A percentile compares a stretch with the other conserved stretches of the same genome.
Conservation (phyloP, 768 basidiomycete genomes). For the Termitomyces sp. region DNA sequence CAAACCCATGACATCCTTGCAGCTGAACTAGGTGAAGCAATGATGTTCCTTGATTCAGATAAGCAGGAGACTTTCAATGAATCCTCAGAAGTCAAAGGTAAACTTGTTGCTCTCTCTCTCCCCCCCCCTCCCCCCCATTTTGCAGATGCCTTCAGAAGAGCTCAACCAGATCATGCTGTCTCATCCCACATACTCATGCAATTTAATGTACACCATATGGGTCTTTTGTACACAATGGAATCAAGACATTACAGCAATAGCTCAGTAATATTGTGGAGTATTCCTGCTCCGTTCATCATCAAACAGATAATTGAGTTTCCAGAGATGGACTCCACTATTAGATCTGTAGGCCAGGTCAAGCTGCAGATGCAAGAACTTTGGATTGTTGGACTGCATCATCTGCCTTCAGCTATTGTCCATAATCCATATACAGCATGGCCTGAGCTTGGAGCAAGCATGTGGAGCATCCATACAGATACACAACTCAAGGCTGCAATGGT, state of each 20-base stretch:
- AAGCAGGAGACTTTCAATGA: neutral
- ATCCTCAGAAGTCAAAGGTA: neutral
- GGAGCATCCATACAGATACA: neutral
- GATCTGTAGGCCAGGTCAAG: neutral
- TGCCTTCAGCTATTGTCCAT: neutral
- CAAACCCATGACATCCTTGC: neutral
- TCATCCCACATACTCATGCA: neutral
- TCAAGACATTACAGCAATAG: neutral
- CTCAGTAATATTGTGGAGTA: neutral
- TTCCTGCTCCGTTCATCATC: neutral
- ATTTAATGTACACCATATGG: neutral
- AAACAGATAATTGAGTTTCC: neutral
- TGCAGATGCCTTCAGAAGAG: neutral
- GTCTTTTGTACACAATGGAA: neutral
- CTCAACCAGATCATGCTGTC: neutral
- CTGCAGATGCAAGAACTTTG: neutral
- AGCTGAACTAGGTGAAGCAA: neutral
- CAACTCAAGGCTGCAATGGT: neutral
- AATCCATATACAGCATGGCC: neutral
- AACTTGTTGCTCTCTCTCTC: neutral
- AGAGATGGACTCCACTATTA: neutral
- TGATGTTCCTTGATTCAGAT: neutral
- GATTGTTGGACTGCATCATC: neutral
- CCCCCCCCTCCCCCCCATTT: too few relatives aligned
- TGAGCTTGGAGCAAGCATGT: neutral